Conservation (phyloP, 768 basidiomycete species). For the Gyrodon lividus region DNA sequence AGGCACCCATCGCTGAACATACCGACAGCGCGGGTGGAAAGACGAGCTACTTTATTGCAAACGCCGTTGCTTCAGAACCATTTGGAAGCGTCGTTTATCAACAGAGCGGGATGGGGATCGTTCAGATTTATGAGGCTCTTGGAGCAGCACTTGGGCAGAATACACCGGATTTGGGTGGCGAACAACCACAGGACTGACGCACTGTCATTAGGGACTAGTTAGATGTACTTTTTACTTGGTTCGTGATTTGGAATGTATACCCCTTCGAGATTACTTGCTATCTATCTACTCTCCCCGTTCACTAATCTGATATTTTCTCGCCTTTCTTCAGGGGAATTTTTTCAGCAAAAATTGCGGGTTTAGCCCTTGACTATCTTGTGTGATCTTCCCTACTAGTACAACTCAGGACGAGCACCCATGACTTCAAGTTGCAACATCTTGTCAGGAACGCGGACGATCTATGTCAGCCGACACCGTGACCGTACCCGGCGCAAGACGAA, state of each 20-base stretch:
- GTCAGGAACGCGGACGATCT: neutral
- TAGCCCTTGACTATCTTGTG: too few species aligned
- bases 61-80: neutral
- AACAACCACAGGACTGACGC: neutral
- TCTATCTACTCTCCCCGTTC: too few species aligned
- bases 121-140: slow-evolving; percentile 5
- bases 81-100: neutral
- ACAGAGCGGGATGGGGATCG: slow-evolving; percentile 1
- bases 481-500: neutral
- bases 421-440: too few species aligned
- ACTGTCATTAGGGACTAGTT: too few species aligned
- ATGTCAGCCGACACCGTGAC: neutral
- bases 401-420: too few species aligned
- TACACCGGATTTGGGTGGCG: neutral
- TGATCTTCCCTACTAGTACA: too few species aligned
- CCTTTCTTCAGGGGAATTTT: too few species aligned
- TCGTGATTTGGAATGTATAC: too few species aligned
- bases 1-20: neutral
- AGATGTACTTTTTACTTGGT: too few species aligned
- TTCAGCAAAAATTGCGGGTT: too few species aligned
- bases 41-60: slow-evolving; percentile 2
- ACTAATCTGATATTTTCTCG: too few species aligned
- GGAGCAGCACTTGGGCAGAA: neutral
- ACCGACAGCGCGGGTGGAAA: slow-evolving; percentile 10
- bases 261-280: too few species aligned